A percentile compares a stretch with the other conserved stretches of the same genome.
These are phyloP conservation scores for Codiaeum variegatum DNA, from an alignment of 441 rosid genomes.

Conservation along the genomic window DNA sequence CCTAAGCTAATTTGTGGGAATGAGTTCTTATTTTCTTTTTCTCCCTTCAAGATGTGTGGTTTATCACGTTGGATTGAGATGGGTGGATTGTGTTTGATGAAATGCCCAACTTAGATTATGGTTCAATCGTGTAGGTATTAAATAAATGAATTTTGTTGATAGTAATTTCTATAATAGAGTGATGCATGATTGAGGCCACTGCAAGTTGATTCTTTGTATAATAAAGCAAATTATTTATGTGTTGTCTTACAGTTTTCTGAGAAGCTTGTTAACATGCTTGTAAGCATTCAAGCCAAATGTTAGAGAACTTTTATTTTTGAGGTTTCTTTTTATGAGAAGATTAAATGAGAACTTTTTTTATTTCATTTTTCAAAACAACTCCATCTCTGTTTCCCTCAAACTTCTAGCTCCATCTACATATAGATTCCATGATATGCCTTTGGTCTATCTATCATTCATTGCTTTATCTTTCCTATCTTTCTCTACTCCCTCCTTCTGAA, in stretches of 20 bases:
- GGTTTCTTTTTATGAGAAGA: no score
- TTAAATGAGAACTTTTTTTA: no score
- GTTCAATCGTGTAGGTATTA: neutral
- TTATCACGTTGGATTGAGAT: neutral
- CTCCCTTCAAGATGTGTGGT: neutral
- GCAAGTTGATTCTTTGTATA: neutral
- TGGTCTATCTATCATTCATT: no score
- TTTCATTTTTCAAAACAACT: no score
- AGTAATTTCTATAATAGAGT: neutral
- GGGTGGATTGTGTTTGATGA: conserved; percentile 18
- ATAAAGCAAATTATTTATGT: neutral
- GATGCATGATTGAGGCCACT: neutral
- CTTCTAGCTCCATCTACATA: no score
- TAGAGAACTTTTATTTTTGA: neutral
- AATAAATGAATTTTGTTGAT: neutral
- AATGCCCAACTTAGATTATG: conserved; percentile 6
- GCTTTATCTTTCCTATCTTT: no score
- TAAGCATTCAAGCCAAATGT: neutral
- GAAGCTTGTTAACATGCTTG: neutral
- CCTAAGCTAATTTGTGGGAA: neutral
- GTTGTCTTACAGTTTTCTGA: neutral
- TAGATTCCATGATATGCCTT: no score
- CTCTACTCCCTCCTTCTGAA: no score
- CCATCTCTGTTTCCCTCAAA: no score
- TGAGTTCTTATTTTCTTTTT: neutral